phyloP scores from a whole-genome alignment of 257 asterid genomes.

The Solanum pennellii region DNA sequence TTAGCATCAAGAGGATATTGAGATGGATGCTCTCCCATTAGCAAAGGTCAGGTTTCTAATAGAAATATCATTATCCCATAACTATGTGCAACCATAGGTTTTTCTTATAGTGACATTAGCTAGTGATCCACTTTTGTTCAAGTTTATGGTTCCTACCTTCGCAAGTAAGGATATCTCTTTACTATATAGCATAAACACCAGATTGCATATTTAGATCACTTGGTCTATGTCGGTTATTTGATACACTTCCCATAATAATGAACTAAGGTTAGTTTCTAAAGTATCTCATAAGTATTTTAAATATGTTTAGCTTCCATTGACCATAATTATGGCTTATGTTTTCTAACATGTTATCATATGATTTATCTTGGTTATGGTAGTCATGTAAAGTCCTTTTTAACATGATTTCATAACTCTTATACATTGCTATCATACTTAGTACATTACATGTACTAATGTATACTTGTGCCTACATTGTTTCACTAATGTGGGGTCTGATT shows the following conservation, averaged over 20 bases:
- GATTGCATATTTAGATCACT: neutral
- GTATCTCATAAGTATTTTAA: neutral
- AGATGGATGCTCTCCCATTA: too few species aligned
- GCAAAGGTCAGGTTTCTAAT: neutral
- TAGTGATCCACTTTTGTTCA: neutral
- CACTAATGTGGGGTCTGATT: too few species aligned
- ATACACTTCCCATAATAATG: neutral
- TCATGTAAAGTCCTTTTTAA: neutral
- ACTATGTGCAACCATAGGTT: neutral
- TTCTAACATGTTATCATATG: neutral
- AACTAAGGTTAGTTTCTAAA: neutral
- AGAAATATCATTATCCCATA: neutral
- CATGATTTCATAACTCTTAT: neutral
- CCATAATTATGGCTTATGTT: neutral
- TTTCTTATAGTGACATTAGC: neutral
- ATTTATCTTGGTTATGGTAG: neutral
- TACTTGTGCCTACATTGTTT: neutral
- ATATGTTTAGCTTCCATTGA: neutral
- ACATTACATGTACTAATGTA: neutral
- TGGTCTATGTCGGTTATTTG: neutral
- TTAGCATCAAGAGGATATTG: too few species aligned
- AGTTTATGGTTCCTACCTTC: neutral
- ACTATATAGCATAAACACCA: neutral
- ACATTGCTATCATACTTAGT: neutral
- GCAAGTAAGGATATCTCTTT: neutral